Percentiles rank a stretch among this genome's conserved stretches.
Evolutionary conservation across 331 rosid species (phyloP).

Genomic region (Acacia concinna): DNA sequence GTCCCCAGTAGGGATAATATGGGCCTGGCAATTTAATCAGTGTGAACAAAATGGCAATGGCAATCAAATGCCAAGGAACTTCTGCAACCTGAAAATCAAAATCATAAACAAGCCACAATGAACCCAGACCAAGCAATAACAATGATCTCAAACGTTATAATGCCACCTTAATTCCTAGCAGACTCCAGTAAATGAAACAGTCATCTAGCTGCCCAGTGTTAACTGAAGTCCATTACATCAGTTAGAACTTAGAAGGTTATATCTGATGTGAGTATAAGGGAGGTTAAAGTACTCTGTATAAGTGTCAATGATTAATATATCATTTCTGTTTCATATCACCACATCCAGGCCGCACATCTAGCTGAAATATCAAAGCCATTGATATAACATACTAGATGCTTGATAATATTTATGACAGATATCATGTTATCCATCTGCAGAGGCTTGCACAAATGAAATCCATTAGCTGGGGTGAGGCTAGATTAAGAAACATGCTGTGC

Average conservation of each 20-base stretch:
- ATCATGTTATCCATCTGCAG: neutral
- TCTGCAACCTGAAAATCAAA: constrained; percentile 69
- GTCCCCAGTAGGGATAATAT: constrained; percentile 86
- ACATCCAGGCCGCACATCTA: neutral
- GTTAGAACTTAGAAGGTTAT: neutral
- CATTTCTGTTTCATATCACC: neutral
- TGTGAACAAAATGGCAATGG: constrained; percentile 69
- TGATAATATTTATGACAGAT: neutral
- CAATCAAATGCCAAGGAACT: constrained; percentile 94
- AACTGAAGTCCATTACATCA: neutral
- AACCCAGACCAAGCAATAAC: neutral
- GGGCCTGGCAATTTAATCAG: constrained; percentile 87
- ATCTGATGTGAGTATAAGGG: neutral
- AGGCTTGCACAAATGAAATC: constrained; percentile 6
- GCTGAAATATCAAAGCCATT: neutral
- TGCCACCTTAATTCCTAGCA: neutral
- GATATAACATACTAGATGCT: neutral
- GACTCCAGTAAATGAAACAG: constrained; percentile 6
- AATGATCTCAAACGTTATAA: constrained; percentile 1
- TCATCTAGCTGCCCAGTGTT: constrained; percentile 1
- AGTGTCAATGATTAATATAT: neutral
- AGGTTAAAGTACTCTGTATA: neutral
- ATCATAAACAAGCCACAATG: constrained; percentile 26
- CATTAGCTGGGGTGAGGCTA: constrained; percentile 8
- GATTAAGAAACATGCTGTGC: neutral